Evolutionary conservation across 1,139 yeast genomes (phyloP), one percentile per base, ranked within the genome.

Genomic region (Candida glucosophila): DNA sequence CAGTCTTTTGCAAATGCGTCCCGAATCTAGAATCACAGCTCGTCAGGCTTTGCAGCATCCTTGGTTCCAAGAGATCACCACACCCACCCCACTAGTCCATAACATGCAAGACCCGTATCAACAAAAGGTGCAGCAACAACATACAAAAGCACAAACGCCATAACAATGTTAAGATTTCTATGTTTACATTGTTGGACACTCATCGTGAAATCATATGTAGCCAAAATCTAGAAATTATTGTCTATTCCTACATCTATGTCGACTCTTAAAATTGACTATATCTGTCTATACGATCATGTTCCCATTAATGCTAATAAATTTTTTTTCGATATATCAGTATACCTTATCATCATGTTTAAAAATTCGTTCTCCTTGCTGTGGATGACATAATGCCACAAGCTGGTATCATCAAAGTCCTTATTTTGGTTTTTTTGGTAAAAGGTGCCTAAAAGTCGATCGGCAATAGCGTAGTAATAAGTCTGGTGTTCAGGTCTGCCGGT

Each of bases 31-130:
- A 49, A 74, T 90, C 22, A 76, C 92, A 23, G 96, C 97, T 4
- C 71, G 90, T 37, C 95, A 83, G 49, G 95, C 95, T 3, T 67
- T 90, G 40, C 90, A 80, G 43, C 96, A 88, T 48, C 93, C 95
- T 3, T 90, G 96, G 95, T 88, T 90, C 52, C 81, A 81, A 29
- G 96, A 88, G 45, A 78, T 77, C 22, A 56, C 69, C 27, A 49
- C 56, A 32, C 69, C 69, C 5, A 48, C 49, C 24, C 62, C 65
- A 2, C 41, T 52, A 27, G 41, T 49, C 40, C 60, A 48, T 29
- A 60, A 52, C 22, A 40, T 60, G 38, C 30, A 49, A 10, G 67
- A 61, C 27, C 65, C 63, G 3, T 58, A 57, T 33, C 63, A 55
- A 32, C 61, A 54, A 23, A 58, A 50, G 22, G 55, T 43, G 15